Conservation (phyloP, 2,329 filamentous ascomycete genomes). For the Chaetoscypha palmicola region DNA sequence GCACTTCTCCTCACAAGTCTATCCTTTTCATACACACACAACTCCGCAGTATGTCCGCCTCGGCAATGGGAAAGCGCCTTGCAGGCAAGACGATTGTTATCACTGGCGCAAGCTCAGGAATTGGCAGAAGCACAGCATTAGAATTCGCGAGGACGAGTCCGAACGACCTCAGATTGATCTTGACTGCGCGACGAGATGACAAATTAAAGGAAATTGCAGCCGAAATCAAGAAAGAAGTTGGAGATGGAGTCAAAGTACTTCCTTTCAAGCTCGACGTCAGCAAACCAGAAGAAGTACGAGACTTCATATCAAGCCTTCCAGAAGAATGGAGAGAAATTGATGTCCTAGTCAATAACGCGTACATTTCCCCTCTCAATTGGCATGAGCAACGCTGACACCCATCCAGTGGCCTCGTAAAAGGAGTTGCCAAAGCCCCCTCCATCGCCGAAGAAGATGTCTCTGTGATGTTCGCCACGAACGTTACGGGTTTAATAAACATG, state of each 20-base stretch:
- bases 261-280: conserved; percentile 84
- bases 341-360: conserved; percentile 95
- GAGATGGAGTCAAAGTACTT: conserved; percentile 72
- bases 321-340: conserved; percentile 79
- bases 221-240: conserved; percentile 70
- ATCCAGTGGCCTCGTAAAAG: conserved; percentile 75
- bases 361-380: conserved; percentile 32
- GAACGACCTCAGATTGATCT: conserved; percentile 69
- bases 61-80: conserved; percentile 74
- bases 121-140: conserved; percentile 74
- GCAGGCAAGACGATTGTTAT: conserved; percentile 88
- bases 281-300: conserved; percentile 64
- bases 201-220: conserved; percentile 66
- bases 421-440: conserved; percentile 75
- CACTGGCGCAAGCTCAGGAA: conserved; percentile 89
- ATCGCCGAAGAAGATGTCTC: conserved; percentile 78
- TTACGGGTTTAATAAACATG: conserved; percentile 92
- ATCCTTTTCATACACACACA: not conserved
- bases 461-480: conserved; percentile 87
- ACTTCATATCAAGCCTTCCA: conserved; percentile 67
- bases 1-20: not conserved
- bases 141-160: conserved; percentile 88
- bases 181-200: conserved; percentile 84
- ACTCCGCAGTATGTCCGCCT: conserved; percentile 47
- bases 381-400: not conserved